Base-by-base conservation (phyloP, 805 yeast genomes). In the Cyberlindnera euphorbiae region DNA sequence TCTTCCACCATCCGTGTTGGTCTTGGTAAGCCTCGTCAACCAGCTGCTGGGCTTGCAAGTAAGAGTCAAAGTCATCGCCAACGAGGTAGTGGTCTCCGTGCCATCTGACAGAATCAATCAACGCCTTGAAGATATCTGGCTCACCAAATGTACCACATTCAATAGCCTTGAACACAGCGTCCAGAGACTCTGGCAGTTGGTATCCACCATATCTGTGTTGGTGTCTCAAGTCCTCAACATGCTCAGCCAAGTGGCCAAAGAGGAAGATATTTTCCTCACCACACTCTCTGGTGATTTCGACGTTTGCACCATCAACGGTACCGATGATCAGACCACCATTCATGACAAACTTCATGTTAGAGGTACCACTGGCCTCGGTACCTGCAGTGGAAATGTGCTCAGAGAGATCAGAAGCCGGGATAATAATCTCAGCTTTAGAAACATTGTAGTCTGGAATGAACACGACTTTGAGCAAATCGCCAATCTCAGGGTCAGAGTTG, bases 381-480 rank as follows among this genome's bases (percentile, higher is more conserved):
- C 97, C 97, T 8, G 97, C 97, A 28, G 97, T 88, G 11, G 96
- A 88, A 48, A 88, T 88, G 64, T 88, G 97, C 65, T 88, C 93
- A 31, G 93, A 82, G 52, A 88, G 68, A 59, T 88, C 97, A 30
- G 90, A 79, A 15, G 90, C 96, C 17, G 96, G 96, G 47, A 78
- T 73, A 53, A 88, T 85, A 40, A 87, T 74, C 64, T 89, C 96
- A 1, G 96, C 96, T 62, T 88, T 89, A 24, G 95, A 83, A 26
- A 89, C 97, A 52, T 88, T 88, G 65, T 88, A 88, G 60, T 89
- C 96, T 25, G 95, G 94, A 49, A 88, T 73, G 56, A 84, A 88
- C 26, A 83, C 87, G 38, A 87, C 95, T 64, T 88, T 86, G 53
- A 88, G 73, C 52, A 82, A 67, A 49, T 81, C 82, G 25, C 73